Conservation (phyloP, 2,329 filamentous ascomycete species). For the Penicillium aurantiogriseum region DNA sequence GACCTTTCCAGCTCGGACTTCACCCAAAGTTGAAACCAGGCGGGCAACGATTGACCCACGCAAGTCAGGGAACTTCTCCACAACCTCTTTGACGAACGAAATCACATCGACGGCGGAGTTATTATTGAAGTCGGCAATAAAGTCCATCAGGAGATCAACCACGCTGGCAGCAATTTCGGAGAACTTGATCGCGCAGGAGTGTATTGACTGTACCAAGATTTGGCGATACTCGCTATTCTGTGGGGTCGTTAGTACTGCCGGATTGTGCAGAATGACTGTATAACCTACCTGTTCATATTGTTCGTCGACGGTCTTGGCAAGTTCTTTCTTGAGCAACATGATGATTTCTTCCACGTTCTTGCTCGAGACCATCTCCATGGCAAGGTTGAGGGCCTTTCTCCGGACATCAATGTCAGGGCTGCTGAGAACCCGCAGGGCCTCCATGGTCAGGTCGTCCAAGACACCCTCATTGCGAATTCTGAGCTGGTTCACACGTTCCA, state of each 20-base stretch:
- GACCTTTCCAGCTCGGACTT: conserved; percentile 94
- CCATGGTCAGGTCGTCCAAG: conserved; percentile 92
- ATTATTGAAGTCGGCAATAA: conserved; percentile 97
- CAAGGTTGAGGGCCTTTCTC: conserved; percentile 83
- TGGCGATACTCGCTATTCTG: conserved; percentile 89
- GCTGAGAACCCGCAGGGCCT: conserved; percentile 89
- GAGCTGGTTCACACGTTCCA: conserved; percentile 87
- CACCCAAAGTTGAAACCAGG: conserved; percentile 82
- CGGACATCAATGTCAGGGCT: conserved; percentile 96
- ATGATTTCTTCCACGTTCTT: conserved; percentile 99
- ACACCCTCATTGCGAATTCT: conserved; percentile 86
- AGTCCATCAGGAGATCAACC: conserved; percentile 96
- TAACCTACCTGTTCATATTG: conserved; percentile 80
- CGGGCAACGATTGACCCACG: conserved; percentile 83
- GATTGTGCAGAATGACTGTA: neutral
- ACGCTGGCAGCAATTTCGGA: conserved; percentile 97
- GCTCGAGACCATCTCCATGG: conserved; percentile 96
- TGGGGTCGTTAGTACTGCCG: conserved; percentile 21
- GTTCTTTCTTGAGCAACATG: conserved; percentile 91
- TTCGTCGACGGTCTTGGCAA: conserved; percentile 95
- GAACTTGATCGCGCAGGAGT: conserved; percentile 98
- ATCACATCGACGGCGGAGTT: conserved; percentile 96
- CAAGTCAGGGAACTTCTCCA: conserved; percentile 93
- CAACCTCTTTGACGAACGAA: conserved; percentile 97
- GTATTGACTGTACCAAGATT: conserved; percentile 92